phyloP scores from a whole-genome alignment of 106 monocot species.

The Dioscorea alata region DNA sequence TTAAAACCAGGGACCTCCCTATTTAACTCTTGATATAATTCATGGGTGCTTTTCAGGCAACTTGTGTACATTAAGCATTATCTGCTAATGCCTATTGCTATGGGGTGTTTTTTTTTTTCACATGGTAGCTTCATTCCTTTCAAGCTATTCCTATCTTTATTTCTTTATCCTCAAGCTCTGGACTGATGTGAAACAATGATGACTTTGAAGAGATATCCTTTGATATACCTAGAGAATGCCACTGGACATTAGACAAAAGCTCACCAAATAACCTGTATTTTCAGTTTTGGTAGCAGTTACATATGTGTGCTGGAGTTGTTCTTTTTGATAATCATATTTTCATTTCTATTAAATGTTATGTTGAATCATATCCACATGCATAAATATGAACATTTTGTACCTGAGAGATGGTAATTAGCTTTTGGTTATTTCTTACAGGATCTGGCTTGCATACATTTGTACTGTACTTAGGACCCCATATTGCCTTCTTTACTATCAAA shows the following conservation, averaged over 20 bases:
- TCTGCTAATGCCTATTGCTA: no score
- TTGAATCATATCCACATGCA: not conserved
- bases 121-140: not conserved
- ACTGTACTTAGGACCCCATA: slow-evolving; percentile 89
- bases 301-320: not conserved
- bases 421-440: slow-evolving; percentile 37
- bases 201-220: no score
- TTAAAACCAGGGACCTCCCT: not conserved
- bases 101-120: not conserved
- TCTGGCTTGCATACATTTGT: slow-evolving; percentile 99
- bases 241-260: no score
- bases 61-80: no score
- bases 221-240: no score
- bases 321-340: not conserved
- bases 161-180: not conserved
- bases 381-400: not conserved
- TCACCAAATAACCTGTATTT: not conserved
- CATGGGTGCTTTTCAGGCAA: not conserved
- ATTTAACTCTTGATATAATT: not conserved
- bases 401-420: not conserved
- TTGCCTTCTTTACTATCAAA: slow-evolving; percentile 92
- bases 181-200: no score
- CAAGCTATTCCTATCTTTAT: not conserved
- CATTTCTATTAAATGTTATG: not conserved
- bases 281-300: not conserved